Evolutionary conservation across 495 filamentous ascomycete genomes (phyloP), one percentile per base, ranked within the genome.

Genomic region (Echria macrotheca): DNA sequence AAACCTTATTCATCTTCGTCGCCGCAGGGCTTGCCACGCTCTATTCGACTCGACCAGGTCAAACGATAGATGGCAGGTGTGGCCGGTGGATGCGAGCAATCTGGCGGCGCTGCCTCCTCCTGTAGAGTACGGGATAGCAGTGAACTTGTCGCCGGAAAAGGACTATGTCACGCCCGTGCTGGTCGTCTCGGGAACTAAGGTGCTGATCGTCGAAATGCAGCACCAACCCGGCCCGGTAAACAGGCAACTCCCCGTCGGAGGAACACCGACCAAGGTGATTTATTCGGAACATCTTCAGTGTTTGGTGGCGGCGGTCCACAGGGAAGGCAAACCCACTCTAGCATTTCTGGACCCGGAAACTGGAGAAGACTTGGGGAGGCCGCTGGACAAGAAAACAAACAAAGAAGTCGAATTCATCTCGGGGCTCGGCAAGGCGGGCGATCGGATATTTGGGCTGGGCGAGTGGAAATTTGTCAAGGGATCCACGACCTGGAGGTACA

Each of bases 251-350:
- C 61, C 61, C 0, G 54, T 80, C 5, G 47, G 50, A 8, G 74
- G 75, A 2, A 76, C 75, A 1, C 80, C 81, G 11, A 66, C 64
- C 4, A 75, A 72, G 31, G 52, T 84, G 0, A 47, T 82, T 10
- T 83, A 80, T 57, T 79, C 74, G 3, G 63, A 69, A 9, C 54
- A 54, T 23, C 65, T 81, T 4, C 63, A 71, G 4, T 70, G 73
- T 48, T 68, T 85, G 2, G 66, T 84, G 28, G 73, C 72, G 0
- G 78, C 74, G 1, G 70, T 78, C 3, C 61, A 56, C 12, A 60
- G 63, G 15, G 51, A 61, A 24, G 59, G 66, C 3, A 51, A 49
- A 41, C 62, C 70, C 12, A 70, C 62, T 18, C 52, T 73, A 49
- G 58, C 56, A 50, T 79, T 80, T 49, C 53, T 77, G 14, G 68